Evolutionary conservation across 768 basidiomycete genomes (phyloP).

Genomic region (Mycena polygramma): DNA sequence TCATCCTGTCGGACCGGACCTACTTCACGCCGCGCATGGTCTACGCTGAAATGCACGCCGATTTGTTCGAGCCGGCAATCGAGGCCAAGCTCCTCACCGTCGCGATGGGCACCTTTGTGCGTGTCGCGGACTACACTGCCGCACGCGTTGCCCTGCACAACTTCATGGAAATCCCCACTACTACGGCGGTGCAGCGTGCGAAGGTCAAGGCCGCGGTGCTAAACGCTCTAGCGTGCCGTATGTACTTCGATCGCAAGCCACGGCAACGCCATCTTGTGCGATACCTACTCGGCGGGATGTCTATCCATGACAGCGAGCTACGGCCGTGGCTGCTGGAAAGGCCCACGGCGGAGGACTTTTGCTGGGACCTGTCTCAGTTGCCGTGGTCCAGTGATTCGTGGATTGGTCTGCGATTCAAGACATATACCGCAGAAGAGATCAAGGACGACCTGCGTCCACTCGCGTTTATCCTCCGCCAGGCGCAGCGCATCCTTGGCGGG

Average conservation of each 20-base stretch:
- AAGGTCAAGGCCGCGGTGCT: background rate
- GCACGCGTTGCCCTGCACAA: background rate
- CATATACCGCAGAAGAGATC: background rate
- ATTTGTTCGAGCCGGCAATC: background rate
- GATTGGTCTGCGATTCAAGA: too few relatives aligned
- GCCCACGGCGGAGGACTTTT: too few relatives aligned
- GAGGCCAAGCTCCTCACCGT: background rate
- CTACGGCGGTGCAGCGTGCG: background rate
- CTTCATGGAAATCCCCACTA: background rate
- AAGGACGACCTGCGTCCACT: background rate
- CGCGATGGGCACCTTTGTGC: conserved; percentile 3
- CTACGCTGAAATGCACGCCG: background rate
- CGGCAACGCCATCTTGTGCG: background rate
- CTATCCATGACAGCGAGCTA: background rate
- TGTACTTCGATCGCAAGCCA: background rate
- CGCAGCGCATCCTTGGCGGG: conserved; percentile 1
- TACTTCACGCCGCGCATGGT: background rate
- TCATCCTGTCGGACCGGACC: background rate
- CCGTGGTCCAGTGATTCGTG: too few relatives aligned
- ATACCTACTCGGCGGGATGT: background rate
- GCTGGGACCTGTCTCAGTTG: too few relatives aligned
- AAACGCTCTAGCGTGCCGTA: background rate
- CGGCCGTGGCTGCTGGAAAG: background rate
- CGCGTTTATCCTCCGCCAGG: background rate
- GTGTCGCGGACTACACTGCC: background rate